Conservation (phyloP, 805 yeast species). For the Saccharomycopsis sp. region DNA sequence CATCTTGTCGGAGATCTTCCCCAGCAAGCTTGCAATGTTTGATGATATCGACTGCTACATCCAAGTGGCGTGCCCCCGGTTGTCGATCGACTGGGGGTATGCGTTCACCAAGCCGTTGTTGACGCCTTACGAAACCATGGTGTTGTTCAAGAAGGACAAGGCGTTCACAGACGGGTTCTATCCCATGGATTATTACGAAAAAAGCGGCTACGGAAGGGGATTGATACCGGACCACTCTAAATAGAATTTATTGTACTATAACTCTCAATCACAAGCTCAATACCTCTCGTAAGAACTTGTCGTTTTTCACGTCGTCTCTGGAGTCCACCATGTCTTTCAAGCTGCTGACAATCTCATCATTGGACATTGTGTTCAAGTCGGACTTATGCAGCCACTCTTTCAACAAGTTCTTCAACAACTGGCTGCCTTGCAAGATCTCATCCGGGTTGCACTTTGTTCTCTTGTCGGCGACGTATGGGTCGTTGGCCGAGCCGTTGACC, state of each 20-base stretch:
- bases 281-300: conserved; percentile 40
- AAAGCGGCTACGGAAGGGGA: conserved; percentile 90
- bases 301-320: conserved; percentile 25
- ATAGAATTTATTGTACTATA: neutral
- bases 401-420: conserved; percentile 38
- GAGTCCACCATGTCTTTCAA: conserved; percentile 27
- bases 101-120: conserved; percentile 87
- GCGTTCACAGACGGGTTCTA: conserved; percentile 58
- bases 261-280: conserved; percentile 26
- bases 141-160: conserved; percentile 64
- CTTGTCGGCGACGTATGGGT: conserved; percentile 37
- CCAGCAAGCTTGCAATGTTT: conserved; percentile 83
- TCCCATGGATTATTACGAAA: conserved; percentile 93
- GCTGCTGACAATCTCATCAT: conserved; percentile 33
- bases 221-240: neutral
- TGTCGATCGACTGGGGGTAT: conserved; percentile 98
- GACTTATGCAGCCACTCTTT: conserved; percentile 46
- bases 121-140: conserved; percentile 96
- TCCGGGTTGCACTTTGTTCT: conserved; percentile 39
- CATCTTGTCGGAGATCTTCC: conserved; percentile 86
- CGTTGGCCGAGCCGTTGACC: conserved; percentile 29
- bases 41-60: conserved; percentile 91
- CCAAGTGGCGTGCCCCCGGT: conserved; percentile 94
- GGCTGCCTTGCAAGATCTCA: conserved; percentile 44
- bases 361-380: conserved; percentile 22